Evolutionary conservation across 2,329 filamentous ascomycete genomes (phyloP).

Genomic region (Orbilia brochopaga): DNA sequence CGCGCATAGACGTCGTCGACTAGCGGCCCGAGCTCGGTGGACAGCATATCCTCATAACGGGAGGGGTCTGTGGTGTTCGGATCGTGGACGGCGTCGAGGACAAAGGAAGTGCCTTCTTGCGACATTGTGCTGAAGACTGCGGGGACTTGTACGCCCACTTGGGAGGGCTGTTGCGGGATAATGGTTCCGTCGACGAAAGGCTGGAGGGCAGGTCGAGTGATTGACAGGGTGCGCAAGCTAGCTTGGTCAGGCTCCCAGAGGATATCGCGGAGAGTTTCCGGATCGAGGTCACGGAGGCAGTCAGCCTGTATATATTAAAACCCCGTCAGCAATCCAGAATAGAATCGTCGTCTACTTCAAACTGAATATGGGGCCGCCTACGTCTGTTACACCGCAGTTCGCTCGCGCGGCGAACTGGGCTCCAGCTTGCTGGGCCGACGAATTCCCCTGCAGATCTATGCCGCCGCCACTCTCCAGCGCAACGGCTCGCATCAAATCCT

Average conservation of each 20-base stretch:
- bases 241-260: not conserved
- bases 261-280: conserved; percentile 5
- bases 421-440: conserved; percentile 21
- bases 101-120: conserved; percentile 21
- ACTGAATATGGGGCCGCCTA: conserved; percentile 2
- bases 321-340: no score
- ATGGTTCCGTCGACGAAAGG: conserved; percentile 35
- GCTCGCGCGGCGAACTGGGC: conserved; percentile 15
- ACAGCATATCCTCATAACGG: not conserved
- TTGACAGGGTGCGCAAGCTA: not conserved
- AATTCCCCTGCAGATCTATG: conserved; percentile 14
- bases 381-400: conserved; percentile 26
- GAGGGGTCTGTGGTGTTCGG: conserved; percentile 3
- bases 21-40: conserved; percentile 24
- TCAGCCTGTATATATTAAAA: not conserved
- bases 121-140: conserved; percentile 15
- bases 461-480: conserved; percentile 36
- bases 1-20: conserved; percentile 4
- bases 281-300: conserved; percentile 17
- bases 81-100: not conserved
- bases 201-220: conserved; percentile 7
- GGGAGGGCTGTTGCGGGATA: conserved; percentile 30
- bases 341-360: no score
- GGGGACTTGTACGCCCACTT: conserved; percentile 24
- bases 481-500: conserved; percentile 22